These are phyloP conservation scores for Marasmius fiardii DNA, from an alignment of 1,284 basidiomycete genomes.

Conservation along the genomic window DNA sequence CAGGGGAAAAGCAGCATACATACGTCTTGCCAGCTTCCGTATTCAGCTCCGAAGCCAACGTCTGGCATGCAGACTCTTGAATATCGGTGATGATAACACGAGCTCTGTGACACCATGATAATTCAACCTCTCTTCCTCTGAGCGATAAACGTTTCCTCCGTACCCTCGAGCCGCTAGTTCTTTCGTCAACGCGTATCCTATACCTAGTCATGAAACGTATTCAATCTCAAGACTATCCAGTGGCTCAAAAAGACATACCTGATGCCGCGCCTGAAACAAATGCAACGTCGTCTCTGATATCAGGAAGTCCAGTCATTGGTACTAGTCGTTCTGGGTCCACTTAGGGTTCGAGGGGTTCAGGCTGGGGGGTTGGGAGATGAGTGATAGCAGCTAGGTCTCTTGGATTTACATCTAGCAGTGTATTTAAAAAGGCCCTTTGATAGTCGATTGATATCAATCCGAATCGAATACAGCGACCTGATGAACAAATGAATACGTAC, in stretches of 20 bases:
- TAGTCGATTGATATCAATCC: no score
- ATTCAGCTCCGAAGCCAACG: slow-evolving; percentile 17
- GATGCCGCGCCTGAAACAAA: slow-evolving; percentile 20
- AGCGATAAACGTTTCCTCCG: background rate
- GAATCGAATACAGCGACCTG: no score
- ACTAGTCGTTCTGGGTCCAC: background rate
- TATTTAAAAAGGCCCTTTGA: no score
- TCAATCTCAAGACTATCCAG: background rate
- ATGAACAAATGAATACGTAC: no score
- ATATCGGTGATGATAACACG: slow-evolving; percentile 17
- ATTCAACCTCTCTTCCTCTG: no score
- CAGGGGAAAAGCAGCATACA: background rate
- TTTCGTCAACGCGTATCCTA: slow-evolving; percentile 4
- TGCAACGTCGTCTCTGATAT: slow-evolving; percentile 14
- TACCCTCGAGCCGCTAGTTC: slow-evolving; percentile 8
- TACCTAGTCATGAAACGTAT: background rate
- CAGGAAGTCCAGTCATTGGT: background rate
- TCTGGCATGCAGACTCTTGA: slow-evolving; percentile 11
- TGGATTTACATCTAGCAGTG: no score
- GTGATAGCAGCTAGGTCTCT: no score
- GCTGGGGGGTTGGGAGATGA: no score
- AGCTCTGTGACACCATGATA: slow-evolving; percentile 5
- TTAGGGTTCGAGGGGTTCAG: no score
- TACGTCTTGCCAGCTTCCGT: slow-evolving; percentile 15
- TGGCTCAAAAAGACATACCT: slow-evolving; percentile 5